These are phyloP conservation scores for Clonostachys solani DNA, from an alignment of 2,329 filamentous ascomycete species.

Conservation along the genomic window DNA sequence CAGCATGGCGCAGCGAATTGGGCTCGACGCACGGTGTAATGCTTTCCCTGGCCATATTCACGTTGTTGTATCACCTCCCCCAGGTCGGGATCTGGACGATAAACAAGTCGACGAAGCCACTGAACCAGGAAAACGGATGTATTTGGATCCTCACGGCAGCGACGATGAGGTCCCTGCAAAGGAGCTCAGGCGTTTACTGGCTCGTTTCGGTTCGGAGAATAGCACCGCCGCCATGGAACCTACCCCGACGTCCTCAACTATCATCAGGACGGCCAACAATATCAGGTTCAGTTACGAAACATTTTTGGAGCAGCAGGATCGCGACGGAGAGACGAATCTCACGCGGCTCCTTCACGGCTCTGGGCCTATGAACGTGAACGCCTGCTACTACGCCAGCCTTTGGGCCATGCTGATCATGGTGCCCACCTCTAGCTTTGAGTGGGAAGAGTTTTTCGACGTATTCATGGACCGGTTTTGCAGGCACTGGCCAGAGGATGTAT, in stretches of 20 bases:
- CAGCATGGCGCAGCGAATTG: slow-evolving; percentile 68
- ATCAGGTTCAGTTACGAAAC: slow-evolving; percentile 61
- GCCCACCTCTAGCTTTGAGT: slow-evolving; percentile 39
- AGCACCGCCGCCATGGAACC: not conserved
- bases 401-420: slow-evolving; percentile 65
- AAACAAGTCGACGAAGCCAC: slow-evolving; percentile 13
- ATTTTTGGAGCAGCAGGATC: slow-evolving; percentile 17
- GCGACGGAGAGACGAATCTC: slow-evolving; percentile 14
- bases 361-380: slow-evolving; percentile 38
- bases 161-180: slow-evolving; percentile 61
- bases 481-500: slow-evolving; percentile 58
- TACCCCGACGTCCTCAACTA: not conserved
- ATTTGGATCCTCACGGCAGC: slow-evolving; percentile 76
- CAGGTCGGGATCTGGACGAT: slow-evolving; percentile 57
- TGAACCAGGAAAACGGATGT: slow-evolving; percentile 52
- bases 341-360: slow-evolving; percentile 28
- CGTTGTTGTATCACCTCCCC: slow-evolving; percentile 64
- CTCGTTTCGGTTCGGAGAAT: not conserved
- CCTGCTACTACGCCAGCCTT: slow-evolving; percentile 66
- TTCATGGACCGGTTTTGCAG: slow-evolving; percentile 44
- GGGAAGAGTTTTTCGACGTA: slow-evolving; percentile 59
- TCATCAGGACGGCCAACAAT: slow-evolving; percentile 48
- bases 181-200: slow-evolving; percentile 1
- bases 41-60: slow-evolving; percentile 84
- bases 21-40: slow-evolving; percentile 73